phyloP scores from a whole-genome alignment of 768 basidiomycete genomes.

The Hortiboletus flavorubellus region DNA sequence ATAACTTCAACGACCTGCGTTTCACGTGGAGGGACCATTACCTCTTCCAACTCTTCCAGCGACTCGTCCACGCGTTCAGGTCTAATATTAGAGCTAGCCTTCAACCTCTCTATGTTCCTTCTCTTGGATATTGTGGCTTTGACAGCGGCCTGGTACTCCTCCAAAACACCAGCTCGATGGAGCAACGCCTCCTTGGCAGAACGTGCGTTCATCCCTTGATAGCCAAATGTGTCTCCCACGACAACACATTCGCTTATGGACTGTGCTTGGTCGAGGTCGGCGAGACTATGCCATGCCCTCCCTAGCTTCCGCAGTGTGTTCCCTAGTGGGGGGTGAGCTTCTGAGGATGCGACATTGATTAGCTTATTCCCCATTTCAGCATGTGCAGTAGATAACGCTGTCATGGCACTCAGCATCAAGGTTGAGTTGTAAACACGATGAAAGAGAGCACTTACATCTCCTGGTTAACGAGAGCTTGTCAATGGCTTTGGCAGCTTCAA shows the following conservation, averaged over 20 bases:
- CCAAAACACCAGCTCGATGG: slow-evolving; percentile 86
- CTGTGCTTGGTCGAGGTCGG: slow-evolving; percentile 88
- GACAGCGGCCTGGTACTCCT: slow-evolving; percentile 92
- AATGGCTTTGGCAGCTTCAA: slow-evolving; percentile 87
- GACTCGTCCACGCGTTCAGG: slow-evolving; percentile 88
- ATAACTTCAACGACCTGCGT: slow-evolving; percentile 9
- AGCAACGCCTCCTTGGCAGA: slow-evolving; percentile 93
- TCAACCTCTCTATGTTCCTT: slow-evolving; percentile 84
- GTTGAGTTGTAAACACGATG: neutral
- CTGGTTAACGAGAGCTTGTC: slow-evolving; percentile 80
- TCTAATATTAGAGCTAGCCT: slow-evolving; percentile 81
- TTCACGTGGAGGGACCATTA: slow-evolving; percentile 29
- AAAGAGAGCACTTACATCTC: slow-evolving; percentile 52
- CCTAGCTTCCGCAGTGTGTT: slow-evolving; percentile 85
- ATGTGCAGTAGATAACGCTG: slow-evolving; percentile 75
- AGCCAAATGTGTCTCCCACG: slow-evolving; percentile 92
- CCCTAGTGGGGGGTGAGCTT: slow-evolving; percentile 80
- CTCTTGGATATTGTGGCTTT: slow-evolving; percentile 93
- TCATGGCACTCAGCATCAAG: neutral
- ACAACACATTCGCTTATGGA: slow-evolving; percentile 94
- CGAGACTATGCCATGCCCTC: slow-evolving; percentile 79
- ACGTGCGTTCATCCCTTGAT: slow-evolving; percentile 95
- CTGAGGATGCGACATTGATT: slow-evolving; percentile 83
- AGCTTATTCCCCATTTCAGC: slow-evolving; percentile 94
- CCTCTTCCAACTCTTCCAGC: slow-evolving; percentile 90